Base-by-base conservation (phyloP, 2,329 filamentous ascomycete genomes). In the Neofusicoccum sp. region DNA sequence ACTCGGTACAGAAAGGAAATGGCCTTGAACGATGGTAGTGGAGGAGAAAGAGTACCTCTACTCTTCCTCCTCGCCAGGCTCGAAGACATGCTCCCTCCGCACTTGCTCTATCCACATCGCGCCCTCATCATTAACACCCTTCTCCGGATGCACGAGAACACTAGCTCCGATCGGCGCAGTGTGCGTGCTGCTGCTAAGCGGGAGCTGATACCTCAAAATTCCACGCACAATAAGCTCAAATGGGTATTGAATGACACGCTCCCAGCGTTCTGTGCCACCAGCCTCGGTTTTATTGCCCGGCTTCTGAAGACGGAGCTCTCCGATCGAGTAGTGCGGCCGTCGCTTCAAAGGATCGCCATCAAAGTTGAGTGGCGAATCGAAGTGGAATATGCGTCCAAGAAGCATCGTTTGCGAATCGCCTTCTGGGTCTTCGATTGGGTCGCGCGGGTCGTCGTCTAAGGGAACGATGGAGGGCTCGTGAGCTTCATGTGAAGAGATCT, bases 191-290 rank as follows among this genome's bases (percentile, higher is more conserved):
- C 82, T 83, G 62, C 79, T 84, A 59, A 88, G 76, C 6, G 86
- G 85, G 3, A 88, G 76, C 63, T 85, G 81, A 70, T 99, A 99
- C 70, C 93, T 92, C 66, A 99, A 81, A 12, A 95, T 89, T 24
- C 95, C 95, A 67, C 95, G 88, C 43, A 99, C 85, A 63, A 98
- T 93, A 51, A 99, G 82, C 66, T 97, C 91, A 67, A 98, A 99
- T 45, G 93, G 90, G 73, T 97, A 90, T 65, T 96, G 86, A 54
- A 97, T 81, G 48, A 98, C 93, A 62, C 87, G 85, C 72, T 96
- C 91, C 95, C 95, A 99, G 11, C 93, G 86, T 70, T 89, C 86
- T 1, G 88, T 88, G 7, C 93, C 95, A 41, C 90, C 89, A 44
- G 85, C 80, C 70, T 91, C 87, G 0, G 95, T 98, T 67, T 87